These are phyloP conservation scores for Talaromyces albobiverticillius DNA, from an alignment of 2,329 filamentous ascomycete species.

Conservation along the genomic window DNA sequence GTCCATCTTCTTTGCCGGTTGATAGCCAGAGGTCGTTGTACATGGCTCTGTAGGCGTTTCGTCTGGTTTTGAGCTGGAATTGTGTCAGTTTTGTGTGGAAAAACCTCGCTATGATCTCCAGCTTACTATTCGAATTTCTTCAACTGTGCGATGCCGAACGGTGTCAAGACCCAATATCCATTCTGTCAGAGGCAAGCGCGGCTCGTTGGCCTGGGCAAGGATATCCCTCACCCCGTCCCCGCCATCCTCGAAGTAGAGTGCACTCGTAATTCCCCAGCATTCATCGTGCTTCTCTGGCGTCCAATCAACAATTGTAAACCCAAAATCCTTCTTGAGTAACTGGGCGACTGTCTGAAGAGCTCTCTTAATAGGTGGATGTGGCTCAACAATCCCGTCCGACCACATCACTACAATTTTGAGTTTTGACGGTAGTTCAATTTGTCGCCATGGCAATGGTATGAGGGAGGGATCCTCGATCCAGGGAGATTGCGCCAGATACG, in stretches of 20 bases:
- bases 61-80: no score
- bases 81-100: no score
- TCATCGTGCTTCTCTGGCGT: constrained; percentile 48
- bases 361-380: neutral
- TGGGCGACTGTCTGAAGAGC: neutral
- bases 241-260: constrained; percentile 60
- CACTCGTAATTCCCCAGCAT: constrained; percentile 39
- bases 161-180: no score
- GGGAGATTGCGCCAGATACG: constrained; percentile 42
- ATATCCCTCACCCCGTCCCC: constrained; percentile 48
- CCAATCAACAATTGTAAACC: constrained; percentile 23
- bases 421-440: neutral
- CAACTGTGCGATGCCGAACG: no score
- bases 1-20: no score
- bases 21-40: no score
- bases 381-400: neutral
- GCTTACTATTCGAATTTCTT: no score
- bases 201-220: constrained; percentile 50
- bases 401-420: constrained; percentile 1
- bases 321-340: neutral
- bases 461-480: constrained; percentile 54
- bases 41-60: no score
- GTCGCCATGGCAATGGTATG: constrained; percentile 21
- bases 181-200: constrained; percentile 57
- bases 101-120: no score